Base-by-base conservation (phyloP, 805 yeast species). In the Metschnikowia baotianmanensis region DNA sequence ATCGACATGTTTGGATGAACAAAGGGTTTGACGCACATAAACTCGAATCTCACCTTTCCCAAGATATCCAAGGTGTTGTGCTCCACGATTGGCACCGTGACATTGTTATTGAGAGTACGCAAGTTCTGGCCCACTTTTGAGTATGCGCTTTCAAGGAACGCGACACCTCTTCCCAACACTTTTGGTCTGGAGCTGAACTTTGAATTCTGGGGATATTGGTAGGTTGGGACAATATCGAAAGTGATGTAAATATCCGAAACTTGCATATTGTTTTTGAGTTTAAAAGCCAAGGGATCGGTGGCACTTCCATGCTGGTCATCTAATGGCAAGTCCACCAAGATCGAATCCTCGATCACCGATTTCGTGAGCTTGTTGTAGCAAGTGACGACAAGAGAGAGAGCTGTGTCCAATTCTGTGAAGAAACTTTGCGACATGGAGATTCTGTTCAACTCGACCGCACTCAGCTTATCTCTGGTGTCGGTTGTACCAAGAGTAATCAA, bases 181-280 rank as follows among this genome's bases (percentile, higher is more conserved):
- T 40, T 57, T 3, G 45, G 48, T 4, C 31, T 15, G 13, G 34
- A 19, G 11, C 32, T 23, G 15, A 22, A 36, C 23, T 30, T 32
- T n/a, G 36, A 36, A 11, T 32, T 38, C 13, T 40, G 43, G 11
- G 53, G 51, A 38, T 72, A 73, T 33, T 81, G 83, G 61, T 88
- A 89, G 0, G 97, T 87, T 18, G 96, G 96, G 13, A 90, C 88
- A 41, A 90, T 75, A 61, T 91, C 98, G 62, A 91, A 91, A 27
- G 79, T 77, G 26, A 91, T 60, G 3, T 76, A 59, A 11, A 83
- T 75, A 38, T 82, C 77, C 26, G 74, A 63, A 11, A 78, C 76
- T 23, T 67, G 66, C 28, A 67, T 61, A 23, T 58, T 50, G 38
- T 74, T 63, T 6, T 65, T 62, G 42, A 83, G 74, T 46, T 80